Percentiles rank a stretch among this genome's conserved stretches.
Evolutionary conservation across 2,329 filamentous ascomycete species (phyloP).

Genomic region (Huntiella abstrusa): DNA sequence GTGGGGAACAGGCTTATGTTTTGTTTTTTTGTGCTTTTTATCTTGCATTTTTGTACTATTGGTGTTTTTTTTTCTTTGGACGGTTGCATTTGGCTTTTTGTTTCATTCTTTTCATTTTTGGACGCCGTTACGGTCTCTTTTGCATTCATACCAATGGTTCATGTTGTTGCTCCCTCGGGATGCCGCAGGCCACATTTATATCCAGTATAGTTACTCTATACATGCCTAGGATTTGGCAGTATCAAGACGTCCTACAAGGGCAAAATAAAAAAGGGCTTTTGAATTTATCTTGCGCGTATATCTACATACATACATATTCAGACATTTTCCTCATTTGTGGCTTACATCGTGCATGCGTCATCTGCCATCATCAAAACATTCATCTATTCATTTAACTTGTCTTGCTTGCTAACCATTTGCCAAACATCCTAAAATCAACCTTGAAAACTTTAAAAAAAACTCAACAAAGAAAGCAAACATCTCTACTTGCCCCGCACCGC

Average conservation of each 20-base stretch:
- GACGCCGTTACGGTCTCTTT: neutral
- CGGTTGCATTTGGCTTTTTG: constrained; percentile 1
- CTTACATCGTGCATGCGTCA: neutral
- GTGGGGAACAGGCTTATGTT: no score
- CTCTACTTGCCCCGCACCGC: constrained; percentile 3
- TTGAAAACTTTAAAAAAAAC: no score
- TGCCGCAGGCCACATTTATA: no score
- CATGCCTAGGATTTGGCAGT: neutral
- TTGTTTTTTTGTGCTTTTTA: neutral
- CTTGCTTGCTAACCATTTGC: neutral
- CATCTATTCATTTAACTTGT: neutral
- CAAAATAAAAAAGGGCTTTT: neutral
- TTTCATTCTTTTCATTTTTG: constrained; percentile 5
- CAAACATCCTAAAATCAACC: no score
- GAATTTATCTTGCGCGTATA: neutral
- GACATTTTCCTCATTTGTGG: no score
- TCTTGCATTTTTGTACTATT: constrained; percentile 1
- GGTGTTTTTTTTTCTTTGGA: constrained; percentile 9
- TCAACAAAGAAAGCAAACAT: neutral
- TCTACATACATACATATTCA: no score
- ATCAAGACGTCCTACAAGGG: neutral
- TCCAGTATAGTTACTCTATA: neutral
- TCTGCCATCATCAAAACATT: neutral
- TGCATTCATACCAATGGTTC: neutral
- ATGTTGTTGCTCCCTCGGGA: no score